Evolutionary conservation across 331 rosid species (phyloP).

Genomic region (Pyrus hybrid): DNA sequence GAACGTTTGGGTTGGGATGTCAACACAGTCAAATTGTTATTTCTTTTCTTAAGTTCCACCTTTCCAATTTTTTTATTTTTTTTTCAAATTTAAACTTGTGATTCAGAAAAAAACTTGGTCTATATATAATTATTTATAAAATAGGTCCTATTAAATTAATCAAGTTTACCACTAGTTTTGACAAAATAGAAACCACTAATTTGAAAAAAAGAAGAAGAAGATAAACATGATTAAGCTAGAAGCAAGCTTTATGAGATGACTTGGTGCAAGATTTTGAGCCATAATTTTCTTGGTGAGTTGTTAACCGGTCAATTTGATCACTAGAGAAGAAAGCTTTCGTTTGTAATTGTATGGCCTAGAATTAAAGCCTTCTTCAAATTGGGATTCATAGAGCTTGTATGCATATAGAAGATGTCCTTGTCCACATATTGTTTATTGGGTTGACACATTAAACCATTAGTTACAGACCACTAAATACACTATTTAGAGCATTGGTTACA

Average conservation of each 20-base stretch:
- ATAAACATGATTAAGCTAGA: slow-evolving; percentile 5
- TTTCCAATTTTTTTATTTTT: neutral
- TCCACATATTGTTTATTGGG: slow-evolving; percentile 15
- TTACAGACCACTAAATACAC: too few species aligned
- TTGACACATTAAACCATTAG: slow-evolving; percentile 14
- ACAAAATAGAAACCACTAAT: slow-evolving; percentile 8
- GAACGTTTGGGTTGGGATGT: neutral
- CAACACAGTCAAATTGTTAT: neutral
- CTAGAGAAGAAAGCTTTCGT: slow-evolving; percentile 23
- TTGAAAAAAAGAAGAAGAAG: neutral
- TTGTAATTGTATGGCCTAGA: slow-evolving; percentile 45
- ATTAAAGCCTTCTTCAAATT: slow-evolving; percentile 27
- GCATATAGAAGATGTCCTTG: slow-evolving; percentile 8
- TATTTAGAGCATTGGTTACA: too few species aligned
- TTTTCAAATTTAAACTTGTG: neutral
- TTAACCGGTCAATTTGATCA: slow-evolving; percentile 23
- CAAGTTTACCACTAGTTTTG: slow-evolving; percentile 31
- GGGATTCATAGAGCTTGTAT: slow-evolving; percentile 32
- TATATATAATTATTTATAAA: neutral
- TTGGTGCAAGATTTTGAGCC: slow-evolving; percentile 27
- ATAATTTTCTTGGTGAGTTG: slow-evolving; percentile 38
- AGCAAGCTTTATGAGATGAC: slow-evolving; percentile 14
- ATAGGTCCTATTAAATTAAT: neutral
- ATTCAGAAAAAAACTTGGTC: slow-evolving; percentile 10
- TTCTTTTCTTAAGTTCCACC: neutral